Conservation (phyloP, 2,329 filamentous ascomycete genomes). For the Pseudogymnoascus sp. region DNA sequence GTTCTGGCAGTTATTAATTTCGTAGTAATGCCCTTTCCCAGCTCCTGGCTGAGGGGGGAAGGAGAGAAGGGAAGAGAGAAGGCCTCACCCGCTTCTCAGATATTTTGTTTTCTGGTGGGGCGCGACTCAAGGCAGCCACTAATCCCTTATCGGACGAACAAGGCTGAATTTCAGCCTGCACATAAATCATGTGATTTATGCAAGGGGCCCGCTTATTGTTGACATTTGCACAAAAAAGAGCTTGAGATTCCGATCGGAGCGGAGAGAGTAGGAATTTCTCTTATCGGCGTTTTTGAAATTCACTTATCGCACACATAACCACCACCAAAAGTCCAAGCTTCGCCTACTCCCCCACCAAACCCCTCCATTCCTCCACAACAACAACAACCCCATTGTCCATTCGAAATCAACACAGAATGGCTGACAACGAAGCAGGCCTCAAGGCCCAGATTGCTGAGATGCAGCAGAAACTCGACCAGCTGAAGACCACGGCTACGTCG, state of each 20-base stretch:
- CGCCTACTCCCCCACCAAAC: slow-evolving; percentile 9
- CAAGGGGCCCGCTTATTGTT: neutral
- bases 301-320: slow-evolving; percentile 7
- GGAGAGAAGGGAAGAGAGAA: slow-evolving; percentile 1
- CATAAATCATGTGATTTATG: slow-evolving; percentile 1
- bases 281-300: slow-evolving; percentile 5
- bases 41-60: slow-evolving; percentile 4
- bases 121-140: slow-evolving; percentile 8
- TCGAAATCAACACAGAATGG: slow-evolving; percentile 2
- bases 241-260: slow-evolving; percentile 1
- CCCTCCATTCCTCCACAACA: slow-evolving; percentile 4
- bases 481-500: slow-evolving; percentile 17
- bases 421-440: slow-evolving; percentile 6
- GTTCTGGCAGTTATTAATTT: slow-evolving; percentile 28
- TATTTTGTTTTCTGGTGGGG: slow-evolving; percentile 10
- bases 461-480: slow-evolving; percentile 4
- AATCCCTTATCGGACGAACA: slow-evolving; percentile 4
- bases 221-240: neutral
- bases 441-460: neutral
- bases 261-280: neutral
- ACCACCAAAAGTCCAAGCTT: slow-evolving; percentile 5
- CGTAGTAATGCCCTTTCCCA: slow-evolving; percentile 2
- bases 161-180: neutral
- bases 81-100: slow-evolving; percentile 1
- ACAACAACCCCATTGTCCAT: neutral